Percentiles rank a stretch among this genome's conserved stretches.
Evolutionary conservation across 2,329 filamentous ascomycete genomes (phyloP).

Genomic region (Nigrospora osmanthi): DNA sequence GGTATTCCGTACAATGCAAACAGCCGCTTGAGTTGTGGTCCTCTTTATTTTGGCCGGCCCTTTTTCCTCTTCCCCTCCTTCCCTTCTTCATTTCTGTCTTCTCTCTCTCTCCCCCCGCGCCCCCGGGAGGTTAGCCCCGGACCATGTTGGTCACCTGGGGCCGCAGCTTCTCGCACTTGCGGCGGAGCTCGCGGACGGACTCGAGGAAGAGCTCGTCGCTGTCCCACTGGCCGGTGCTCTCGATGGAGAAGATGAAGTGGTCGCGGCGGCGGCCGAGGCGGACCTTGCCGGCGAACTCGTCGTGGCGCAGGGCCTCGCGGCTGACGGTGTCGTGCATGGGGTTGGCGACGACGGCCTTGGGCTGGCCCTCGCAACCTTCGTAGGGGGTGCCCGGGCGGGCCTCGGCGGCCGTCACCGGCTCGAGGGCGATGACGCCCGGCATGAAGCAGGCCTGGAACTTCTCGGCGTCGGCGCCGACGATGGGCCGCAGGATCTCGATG

Average conservation of each 20-base stretch:
- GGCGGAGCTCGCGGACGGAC: constrained; percentile 74
- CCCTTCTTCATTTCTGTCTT: no score
- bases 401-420: constrained; percentile 63
- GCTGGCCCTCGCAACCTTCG: constrained; percentile 67
- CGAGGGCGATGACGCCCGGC: constrained; percentile 74
- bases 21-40: no score
- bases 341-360: constrained; percentile 80
- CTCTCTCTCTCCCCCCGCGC: no score
- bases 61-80: background rate
- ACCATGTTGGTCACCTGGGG: constrained; percentile 61
- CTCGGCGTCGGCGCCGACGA: constrained; percentile 75
- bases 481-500: constrained; percentile 77
- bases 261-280: constrained; percentile 84
- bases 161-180: constrained; percentile 71
- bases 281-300: constrained; percentile 92
- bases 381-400: constrained; percentile 53
- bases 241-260: constrained; percentile 95
- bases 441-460: constrained; percentile 92
- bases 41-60: background rate
- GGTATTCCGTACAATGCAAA: constrained; percentile 3
- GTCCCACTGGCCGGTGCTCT: constrained; percentile 92
- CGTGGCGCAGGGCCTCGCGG: constrained; percentile 82
- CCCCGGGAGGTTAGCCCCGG: constrained; percentile 19
- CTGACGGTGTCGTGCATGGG: constrained; percentile 93
- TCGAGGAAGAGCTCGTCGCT: constrained; percentile 93